These are phyloP conservation scores for Ottelia alismoides DNA, from an alignment of 106 monocot species.

Conservation along the genomic window DNA sequence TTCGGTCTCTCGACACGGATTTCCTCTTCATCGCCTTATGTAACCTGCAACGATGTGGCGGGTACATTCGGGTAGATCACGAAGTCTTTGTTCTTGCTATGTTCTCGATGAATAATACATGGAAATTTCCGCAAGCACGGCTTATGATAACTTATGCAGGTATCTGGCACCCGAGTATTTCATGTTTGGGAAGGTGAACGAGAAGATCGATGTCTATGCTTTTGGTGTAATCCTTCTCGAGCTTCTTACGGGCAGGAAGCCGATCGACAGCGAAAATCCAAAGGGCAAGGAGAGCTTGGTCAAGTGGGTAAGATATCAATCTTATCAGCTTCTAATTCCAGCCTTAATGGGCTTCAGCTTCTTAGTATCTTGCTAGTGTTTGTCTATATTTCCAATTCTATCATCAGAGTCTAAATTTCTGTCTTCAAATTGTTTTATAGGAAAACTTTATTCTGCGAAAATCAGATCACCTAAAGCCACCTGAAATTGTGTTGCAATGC, in stretches of 20 bases:
- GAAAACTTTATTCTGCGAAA: no score
- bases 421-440: no score
- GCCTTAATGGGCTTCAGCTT: no score
- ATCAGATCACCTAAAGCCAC: background rate
- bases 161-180: conserved; percentile 22
- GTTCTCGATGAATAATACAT: no score
- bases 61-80: conserved; percentile 19
- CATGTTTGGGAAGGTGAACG: conserved; percentile 13
- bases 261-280: conserved; percentile 7
- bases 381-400: background rate
- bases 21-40: conserved; percentile 10
- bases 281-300: conserved; percentile 18
- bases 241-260: conserved; percentile 25
- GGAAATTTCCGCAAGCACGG: no score
- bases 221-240: conserved; percentile 25
- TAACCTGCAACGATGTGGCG: conserved; percentile 12
- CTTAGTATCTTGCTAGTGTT: background rate
- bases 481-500: background rate
- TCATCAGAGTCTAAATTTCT: no score
- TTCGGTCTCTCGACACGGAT: conserved; percentile 27
- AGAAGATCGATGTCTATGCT: conserved; percentile 25
- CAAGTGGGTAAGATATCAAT: conserved; percentile 16
- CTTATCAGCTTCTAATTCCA: no score
- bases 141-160: conserved; percentile 6
- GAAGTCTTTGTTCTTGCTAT: background rate